A percentile compares a stretch with the other conserved stretches of the same genome.
Evolutionary conservation across 768 basidiomycete genomes (phyloP).

Genomic region (Lactarius evosmus): DNA sequence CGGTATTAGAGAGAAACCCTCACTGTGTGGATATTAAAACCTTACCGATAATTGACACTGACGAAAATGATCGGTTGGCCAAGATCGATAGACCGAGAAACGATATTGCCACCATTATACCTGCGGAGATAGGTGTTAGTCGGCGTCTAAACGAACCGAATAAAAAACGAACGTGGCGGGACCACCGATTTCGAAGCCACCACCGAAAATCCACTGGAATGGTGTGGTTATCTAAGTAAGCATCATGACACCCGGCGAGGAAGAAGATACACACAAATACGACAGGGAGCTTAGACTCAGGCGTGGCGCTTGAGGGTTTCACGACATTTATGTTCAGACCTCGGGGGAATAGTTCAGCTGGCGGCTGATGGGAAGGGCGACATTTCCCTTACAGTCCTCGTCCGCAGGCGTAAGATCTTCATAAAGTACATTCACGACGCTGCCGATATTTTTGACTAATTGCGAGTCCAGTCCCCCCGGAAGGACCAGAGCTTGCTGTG

Average conservation of each 20-base stretch:
- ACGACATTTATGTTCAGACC: constrained; percentile 32
- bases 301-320: constrained; percentile 18
- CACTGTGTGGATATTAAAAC: background rate
- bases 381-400: constrained; percentile 30
- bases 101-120: constrained; percentile 30
- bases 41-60: constrained; percentile 33
- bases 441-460: background rate
- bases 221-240: background rate
- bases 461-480: constrained; percentile 9
- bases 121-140: constrained; percentile 2
- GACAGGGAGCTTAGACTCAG: constrained; percentile 28
- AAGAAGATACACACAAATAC: constrained; percentile 27
- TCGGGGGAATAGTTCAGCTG: constrained; percentile 8
- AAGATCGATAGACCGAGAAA: constrained; percentile 30
- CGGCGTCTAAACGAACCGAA: background rate
- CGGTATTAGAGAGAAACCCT: background rate
- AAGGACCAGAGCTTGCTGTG: constrained; percentile 28
- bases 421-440: constrained; percentile 2
- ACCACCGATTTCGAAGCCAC: constrained; percentile 24
- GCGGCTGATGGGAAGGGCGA: background rate
- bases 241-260: no score
- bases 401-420: constrained; percentile 7
- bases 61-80: constrained; percentile 31
- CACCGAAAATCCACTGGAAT: constrained; percentile 32
- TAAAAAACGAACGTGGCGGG: constrained; percentile 12